phyloP scores from a whole-genome alignment of 2,329 filamentous ascomycete species.

The Trichoderma harzianum region DNA sequence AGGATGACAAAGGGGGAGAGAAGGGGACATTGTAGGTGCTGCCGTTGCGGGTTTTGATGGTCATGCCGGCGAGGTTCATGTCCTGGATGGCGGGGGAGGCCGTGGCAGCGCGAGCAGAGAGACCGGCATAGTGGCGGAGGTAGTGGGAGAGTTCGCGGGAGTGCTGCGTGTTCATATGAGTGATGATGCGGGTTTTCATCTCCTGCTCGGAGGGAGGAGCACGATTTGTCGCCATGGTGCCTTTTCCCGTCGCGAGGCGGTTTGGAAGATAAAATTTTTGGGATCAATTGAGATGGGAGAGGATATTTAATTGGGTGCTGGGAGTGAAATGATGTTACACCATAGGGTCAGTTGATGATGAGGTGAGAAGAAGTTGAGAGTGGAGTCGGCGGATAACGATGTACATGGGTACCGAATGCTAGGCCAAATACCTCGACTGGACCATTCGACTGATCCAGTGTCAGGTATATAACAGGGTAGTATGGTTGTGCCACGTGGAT shows the following conservation, averaged over 20 bases:
- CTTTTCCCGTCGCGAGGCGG: not conserved
- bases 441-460: not conserved
- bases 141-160: constrained; percentile 70
- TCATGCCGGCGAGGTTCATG: constrained; percentile 61
- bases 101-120: constrained; percentile 51
- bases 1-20: constrained; percentile 65
- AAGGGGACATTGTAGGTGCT: constrained; percentile 57
- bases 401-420: not conserved
- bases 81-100: constrained; percentile 61
- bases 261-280: not conserved
- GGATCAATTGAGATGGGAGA: too few species aligned
- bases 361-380: constrained; percentile 5
- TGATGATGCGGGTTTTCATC: constrained; percentile 47
- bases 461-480: not conserved
- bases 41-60: constrained; percentile 49
- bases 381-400: not conserved
- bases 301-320: not conserved
- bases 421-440: not conserved
- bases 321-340: not conserved
- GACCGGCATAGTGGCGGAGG: constrained; percentile 65
- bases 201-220: constrained; percentile 26
- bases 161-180: constrained; percentile 88
- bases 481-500: not conserved
- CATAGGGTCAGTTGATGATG: not conserved
- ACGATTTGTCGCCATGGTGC: not conserved